These are phyloP conservation scores for Zymoseptoria passerinii DNA, from an alignment of 2,329 filamentous ascomycete genomes.

Conservation along the genomic window DNA sequence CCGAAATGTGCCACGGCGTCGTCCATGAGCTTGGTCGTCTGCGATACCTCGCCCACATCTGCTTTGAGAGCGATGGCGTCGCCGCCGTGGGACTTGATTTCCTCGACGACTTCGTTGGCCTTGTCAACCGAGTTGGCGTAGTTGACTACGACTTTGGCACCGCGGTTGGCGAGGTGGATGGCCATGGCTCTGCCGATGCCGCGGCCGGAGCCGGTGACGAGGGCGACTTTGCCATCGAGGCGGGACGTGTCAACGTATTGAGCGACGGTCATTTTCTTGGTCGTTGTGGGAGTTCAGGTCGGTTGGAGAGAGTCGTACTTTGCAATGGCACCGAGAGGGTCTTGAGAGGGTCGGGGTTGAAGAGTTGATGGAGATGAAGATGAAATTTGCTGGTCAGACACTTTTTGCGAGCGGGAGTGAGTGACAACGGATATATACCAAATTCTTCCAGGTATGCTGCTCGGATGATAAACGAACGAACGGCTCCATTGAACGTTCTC, in stretches of 20 bases:
- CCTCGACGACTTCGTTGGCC: conserved; percentile 56
- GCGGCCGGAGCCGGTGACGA: conserved; percentile 49
- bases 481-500: background rate
- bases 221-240: conserved; percentile 47
- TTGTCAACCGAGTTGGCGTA: conserved; percentile 58
- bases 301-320: conserved; percentile 18
- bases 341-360: conserved; percentile 15
- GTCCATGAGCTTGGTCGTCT: conserved; percentile 57
- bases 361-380: background rate
- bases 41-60: conserved; percentile 55
- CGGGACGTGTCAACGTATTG: conserved; percentile 40
- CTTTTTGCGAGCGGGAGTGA: background rate
- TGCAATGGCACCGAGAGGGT: conserved; percentile 20
- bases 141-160: conserved; percentile 59
- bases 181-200: conserved; percentile 61
- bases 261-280: conserved; percentile 29
- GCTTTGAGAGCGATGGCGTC: conserved; percentile 59
- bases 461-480: background rate
- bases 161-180: conserved; percentile 55
- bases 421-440: background rate
- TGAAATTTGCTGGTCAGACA: background rate
- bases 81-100: conserved; percentile 56
- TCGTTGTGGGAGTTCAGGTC: conserved; percentile 12
- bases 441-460: background rate
- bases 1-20: conserved; percentile 56